Evolutionary conservation across 176 grass and related monocot genomes (phyloP), one percentile per base, ranked within the genome.

Genomic region (Phoenix roebelenii): DNA sequence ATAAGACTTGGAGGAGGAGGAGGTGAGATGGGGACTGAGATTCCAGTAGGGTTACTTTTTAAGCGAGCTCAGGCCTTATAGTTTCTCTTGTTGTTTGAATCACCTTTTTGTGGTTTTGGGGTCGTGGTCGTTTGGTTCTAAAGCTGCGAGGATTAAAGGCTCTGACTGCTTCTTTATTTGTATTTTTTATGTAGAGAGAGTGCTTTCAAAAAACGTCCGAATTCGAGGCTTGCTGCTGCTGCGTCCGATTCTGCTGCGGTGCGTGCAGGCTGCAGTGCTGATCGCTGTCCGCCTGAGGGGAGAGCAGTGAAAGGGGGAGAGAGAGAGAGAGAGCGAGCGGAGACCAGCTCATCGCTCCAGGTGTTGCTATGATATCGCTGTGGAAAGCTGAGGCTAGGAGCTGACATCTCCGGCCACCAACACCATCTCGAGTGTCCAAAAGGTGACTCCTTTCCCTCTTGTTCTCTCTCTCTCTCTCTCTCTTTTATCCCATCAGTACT

Each of bases 341-440:
- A 39, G 35, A 44, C 22, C n/a, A 20, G 19, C 22, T 3, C 12
- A 17, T 56, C 18, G 18, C 58, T 60, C 58, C 58, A 60, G 58
- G 58, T 60, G 58, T 7, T 24, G 24, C 25, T 60, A n/a, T 60
- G 58, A 60, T 60, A 60, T n/a, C 15, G 58, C 58, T 30, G 58
- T 60, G 26, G 22, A 56, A 56, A 22, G 54, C 54, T 22, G 54
- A 7, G 19, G 54, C 54, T 23, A 4, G 54, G 54, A 56, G 18
- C 54, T 56, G 54, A 56, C 54, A 56, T 56, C 22, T 56, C 54
- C 54, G 18, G 54, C n/a, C 54, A 56, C 6, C 6, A 56, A 56
- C 18, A 18, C 54, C 19, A 22, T 56, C 19, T 56, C 54, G 19
- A 56, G 54, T 22, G 17, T 4, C 5, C 54, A 20, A 56, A 54